Conservation (phyloP, 2,329 filamentous ascomycete genomes). For the Akanthomyces lecanii region DNA sequence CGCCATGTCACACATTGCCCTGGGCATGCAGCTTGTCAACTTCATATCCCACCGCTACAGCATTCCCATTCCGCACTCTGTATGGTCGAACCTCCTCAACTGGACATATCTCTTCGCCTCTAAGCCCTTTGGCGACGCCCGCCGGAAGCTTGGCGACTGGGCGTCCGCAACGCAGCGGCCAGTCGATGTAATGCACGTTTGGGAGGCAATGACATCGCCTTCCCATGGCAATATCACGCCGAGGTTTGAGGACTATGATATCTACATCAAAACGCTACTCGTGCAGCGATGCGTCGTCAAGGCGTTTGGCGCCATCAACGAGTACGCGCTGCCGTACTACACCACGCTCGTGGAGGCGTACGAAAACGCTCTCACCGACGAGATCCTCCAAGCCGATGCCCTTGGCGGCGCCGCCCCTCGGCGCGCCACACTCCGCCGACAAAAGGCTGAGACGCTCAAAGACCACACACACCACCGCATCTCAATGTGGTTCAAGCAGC, state of each 20-base stretch:
- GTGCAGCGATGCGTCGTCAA: slow-evolving; percentile 23
- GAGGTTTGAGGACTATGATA: slow-evolving; percentile 51
- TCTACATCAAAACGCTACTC: slow-evolving; percentile 39
- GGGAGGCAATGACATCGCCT: slow-evolving; percentile 51
- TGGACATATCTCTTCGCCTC: slow-evolving; percentile 59
- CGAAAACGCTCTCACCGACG: slow-evolving; percentile 28
- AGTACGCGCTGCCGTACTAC: slow-evolving; percentile 39
- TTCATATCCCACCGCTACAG: slow-evolving; percentile 57
- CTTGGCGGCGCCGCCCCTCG: slow-evolving; percentile 10
- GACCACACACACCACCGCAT: slow-evolving; percentile 32
- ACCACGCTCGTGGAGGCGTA: slow-evolving; percentile 24
- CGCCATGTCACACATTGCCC: slow-evolving; percentile 58
- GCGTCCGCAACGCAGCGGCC: slow-evolving; percentile 32
- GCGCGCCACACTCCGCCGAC: slow-evolving; percentile 24
- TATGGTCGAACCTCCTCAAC: slow-evolving; percentile 65
- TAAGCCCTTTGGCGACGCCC: slow-evolving; percentile 35
- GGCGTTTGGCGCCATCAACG: slow-evolving; percentile 36
- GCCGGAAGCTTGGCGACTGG: slow-evolving; percentile 30
- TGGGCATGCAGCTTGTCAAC: slow-evolving; percentile 57
- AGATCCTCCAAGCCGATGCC: slow-evolving; percentile 29
- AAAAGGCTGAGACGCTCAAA: slow-evolving; percentile 28
- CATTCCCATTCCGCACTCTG: slow-evolving; percentile 50
- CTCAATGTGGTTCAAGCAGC: slow-evolving; percentile 24
- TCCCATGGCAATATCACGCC: slow-evolving; percentile 54
- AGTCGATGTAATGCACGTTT: slow-evolving; percentile 49